phyloP scores from a whole-genome alignment of 352 stramenopile genomes.

The Aphanomyces cochlioides region DNA sequence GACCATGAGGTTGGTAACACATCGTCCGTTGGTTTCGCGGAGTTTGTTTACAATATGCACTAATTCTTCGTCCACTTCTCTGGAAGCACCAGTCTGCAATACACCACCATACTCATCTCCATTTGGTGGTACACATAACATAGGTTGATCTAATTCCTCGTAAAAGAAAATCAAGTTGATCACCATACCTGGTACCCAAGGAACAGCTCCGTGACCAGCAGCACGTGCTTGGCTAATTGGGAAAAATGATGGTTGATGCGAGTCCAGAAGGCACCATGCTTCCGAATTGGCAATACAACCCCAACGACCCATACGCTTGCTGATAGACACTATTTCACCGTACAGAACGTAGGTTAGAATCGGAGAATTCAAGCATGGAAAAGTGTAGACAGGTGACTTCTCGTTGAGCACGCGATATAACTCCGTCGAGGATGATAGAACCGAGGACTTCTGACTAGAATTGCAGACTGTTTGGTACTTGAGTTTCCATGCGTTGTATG shows the following conservation, averaged over 20 bases:
- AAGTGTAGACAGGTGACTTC: conserved; percentile 26
- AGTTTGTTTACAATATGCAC: conserved; percentile 28
- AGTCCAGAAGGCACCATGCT: conserved; percentile 25
- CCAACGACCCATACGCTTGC: conserved; percentile 3
- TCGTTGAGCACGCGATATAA: conserved; percentile 28
- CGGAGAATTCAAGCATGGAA: conserved; percentile 4
- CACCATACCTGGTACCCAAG: conserved; percentile 15
- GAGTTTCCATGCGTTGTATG: conserved; percentile 24
- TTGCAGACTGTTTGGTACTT: conserved; percentile 21
- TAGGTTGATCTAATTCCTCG: not conserved
- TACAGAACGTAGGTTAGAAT: conserved; percentile 20
- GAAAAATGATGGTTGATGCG: conserved; percentile 29
- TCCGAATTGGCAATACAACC: conserved; percentile 18
- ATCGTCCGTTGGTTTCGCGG: conserved; percentile 18
- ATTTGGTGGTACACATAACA: conserved; percentile 20
- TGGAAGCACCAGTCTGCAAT: conserved; percentile 4
- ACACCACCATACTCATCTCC: conserved; percentile 20
- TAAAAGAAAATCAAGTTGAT: not conserved
- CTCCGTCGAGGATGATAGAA: not conserved
- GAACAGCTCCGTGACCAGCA: conserved; percentile 20
- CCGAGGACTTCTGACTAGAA: not conserved
- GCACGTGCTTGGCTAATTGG: conserved; percentile 20
- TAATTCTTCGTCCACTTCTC: conserved; percentile 24
- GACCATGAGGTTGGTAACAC: conserved; percentile 19
- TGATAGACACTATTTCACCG: conserved; percentile 24